These are phyloP conservation scores for Saposhnikovia divaricata DNA, from an alignment of 129 eudicot species.

Conservation along the genomic window DNA sequence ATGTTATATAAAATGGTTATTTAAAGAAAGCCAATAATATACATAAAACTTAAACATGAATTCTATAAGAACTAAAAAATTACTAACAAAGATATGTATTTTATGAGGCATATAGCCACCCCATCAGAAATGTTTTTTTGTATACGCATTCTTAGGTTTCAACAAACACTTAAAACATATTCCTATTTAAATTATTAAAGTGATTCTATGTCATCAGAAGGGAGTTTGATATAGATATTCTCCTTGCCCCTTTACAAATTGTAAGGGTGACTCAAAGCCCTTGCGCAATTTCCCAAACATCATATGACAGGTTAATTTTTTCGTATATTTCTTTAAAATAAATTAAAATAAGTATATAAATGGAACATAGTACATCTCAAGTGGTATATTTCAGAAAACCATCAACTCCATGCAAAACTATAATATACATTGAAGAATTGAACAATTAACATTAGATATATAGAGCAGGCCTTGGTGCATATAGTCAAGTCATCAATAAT, in stretches of 20 bases:
- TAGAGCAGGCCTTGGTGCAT: background rate
- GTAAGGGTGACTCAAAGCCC: slow-evolving; percentile 61
- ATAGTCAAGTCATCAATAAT: background rate
- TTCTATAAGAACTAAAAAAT: no score
- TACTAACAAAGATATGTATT: background rate
- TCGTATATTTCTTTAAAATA: background rate
- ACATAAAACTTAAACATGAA: background rate
- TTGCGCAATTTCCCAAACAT: slow-evolving; percentile 87
- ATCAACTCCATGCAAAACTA: background rate
- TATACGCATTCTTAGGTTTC: background rate
- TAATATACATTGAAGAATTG: background rate
- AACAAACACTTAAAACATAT: background rate
- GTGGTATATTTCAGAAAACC: background rate
- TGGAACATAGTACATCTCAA: background rate
- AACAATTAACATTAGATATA: background rate
- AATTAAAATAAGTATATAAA: background rate
- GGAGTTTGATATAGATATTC: slow-evolving; percentile 26
- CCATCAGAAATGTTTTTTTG: background rate
- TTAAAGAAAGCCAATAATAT: background rate
- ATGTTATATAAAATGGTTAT: no score
- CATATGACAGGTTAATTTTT: slow-evolving; percentile 33
- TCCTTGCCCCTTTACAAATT: slow-evolving; percentile 26
- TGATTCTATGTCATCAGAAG: slow-evolving; percentile 58
- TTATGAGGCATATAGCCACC: background rate
- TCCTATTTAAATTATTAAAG: background rate